Percentiles rank a stretch among this genome's conserved stretches.
Conservation (phyloP, 495 filamentous ascomycete species). For the Xylaria longipes region DNA sequence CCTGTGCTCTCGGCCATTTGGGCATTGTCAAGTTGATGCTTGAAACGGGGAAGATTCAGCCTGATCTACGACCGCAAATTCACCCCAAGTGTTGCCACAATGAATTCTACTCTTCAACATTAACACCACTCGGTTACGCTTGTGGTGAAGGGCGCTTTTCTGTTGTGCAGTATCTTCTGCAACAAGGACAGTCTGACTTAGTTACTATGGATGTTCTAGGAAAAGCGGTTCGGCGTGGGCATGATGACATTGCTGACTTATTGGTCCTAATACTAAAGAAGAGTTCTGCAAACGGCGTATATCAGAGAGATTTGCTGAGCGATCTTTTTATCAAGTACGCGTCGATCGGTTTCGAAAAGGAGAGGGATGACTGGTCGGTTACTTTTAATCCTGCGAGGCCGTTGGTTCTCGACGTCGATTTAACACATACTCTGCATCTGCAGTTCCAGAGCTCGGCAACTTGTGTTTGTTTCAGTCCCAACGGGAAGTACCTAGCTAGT, state of each 20-base stretch:
- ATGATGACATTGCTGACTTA: background rate
- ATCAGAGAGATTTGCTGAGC: background rate
- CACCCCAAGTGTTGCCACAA: background rate
- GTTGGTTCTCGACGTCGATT: background rate
- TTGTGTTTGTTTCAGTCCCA: background rate
- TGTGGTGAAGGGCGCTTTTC: background rate
- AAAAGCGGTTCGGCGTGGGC: background rate
- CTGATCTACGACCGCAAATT: background rate
- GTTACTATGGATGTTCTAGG: background rate
- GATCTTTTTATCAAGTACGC: background rate
- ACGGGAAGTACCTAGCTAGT: background rate
- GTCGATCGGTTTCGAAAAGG: background rate
- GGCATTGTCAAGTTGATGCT: conserved; percentile 3
- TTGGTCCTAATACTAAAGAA: background rate
- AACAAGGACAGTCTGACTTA: background rate
- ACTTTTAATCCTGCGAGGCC: background rate
- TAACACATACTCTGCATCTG: background rate
- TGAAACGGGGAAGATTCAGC: background rate
- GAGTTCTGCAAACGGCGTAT: background rate
- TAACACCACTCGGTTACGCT: background rate
- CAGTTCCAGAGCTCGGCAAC: fast-evolving
- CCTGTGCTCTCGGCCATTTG: conserved; percentile 5
- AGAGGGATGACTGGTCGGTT: background rate
- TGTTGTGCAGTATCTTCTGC: conserved; percentile 6
- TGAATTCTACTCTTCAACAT: background rate